Percentiles rank a stretch among this genome's conserved stretches.
These are phyloP conservation scores for Cercospora janseana DNA, from an alignment of 2,329 filamentous ascomycete species.

Conservation along the genomic window DNA sequence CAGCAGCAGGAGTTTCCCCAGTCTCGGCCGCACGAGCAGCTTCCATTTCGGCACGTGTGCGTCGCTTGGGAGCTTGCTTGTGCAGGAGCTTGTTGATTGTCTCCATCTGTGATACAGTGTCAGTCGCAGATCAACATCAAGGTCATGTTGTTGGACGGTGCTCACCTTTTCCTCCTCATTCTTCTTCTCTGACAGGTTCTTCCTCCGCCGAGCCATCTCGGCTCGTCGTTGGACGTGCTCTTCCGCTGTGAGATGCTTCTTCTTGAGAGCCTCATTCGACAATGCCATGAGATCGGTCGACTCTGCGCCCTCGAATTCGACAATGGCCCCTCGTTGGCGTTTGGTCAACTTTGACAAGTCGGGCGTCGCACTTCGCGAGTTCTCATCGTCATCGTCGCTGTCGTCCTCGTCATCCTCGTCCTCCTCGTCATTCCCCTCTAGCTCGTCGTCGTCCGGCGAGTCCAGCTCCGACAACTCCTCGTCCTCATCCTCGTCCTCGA, in stretches of 20 bases:
- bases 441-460: constrained; percentile 34
- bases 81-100: constrained; percentile 88
- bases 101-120: constrained; percentile 63
- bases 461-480: constrained; percentile 46
- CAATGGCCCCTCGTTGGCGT: constrained; percentile 60
- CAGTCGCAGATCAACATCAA: background rate
- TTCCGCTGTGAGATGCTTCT: constrained; percentile 70
- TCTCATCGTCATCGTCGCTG: constrained; percentile 50
- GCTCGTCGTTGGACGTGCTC: constrained; percentile 70
- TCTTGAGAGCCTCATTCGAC: constrained; percentile 67
- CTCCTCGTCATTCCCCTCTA: constrained; percentile 43
- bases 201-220: constrained; percentile 70
- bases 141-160: no score
- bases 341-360: constrained; percentile 67
- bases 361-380: constrained; percentile 58
- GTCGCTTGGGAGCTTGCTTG: constrained; percentile 73
- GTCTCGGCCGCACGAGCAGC: constrained; percentile 44
- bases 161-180: constrained; percentile 72
- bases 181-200: constrained; percentile 73
- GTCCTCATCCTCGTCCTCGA: constrained; percentile 53
- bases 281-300: constrained; percentile 45
- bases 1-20: constrained; percentile 49
- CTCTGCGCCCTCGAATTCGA: constrained; percentile 42
- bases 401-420: constrained; percentile 43
- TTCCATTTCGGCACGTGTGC: constrained; percentile 50